Percentiles rank a stretch among this genome's conserved stretches.
phyloP scores from a whole-genome alignment of 257 asterid species.

The Nyctanthes arbortristis region DNA sequence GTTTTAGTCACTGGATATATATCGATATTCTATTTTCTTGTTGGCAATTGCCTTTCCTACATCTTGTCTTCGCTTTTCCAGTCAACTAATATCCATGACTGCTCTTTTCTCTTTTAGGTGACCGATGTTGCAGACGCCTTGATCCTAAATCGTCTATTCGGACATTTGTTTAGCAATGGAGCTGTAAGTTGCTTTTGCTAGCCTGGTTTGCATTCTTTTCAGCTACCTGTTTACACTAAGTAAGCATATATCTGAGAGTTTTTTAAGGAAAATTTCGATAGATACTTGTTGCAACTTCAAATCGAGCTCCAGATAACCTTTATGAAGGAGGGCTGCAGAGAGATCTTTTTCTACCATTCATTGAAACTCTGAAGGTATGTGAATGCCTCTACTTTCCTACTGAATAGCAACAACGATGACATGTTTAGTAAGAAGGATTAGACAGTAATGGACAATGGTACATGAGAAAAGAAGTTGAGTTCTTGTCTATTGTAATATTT shows the following conservation, averaged over 20 bases:
- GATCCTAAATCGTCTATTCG: constrained; percentile 79
- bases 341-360: constrained; percentile 90
- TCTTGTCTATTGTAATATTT: background rate
- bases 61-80: background rate
- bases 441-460: background rate
- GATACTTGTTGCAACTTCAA: constrained; percentile 94
- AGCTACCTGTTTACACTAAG: constrained; percentile 8
- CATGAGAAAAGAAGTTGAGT: background rate
- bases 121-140: constrained; percentile 93
- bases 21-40: background rate
- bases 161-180: constrained; percentile 75
- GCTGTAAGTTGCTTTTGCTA: constrained; percentile 52
- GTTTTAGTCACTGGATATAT: background rate
- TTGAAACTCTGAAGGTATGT: constrained; percentile 76
- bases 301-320: constrained; percentile 94
- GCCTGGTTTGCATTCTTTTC: background rate
- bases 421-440: background rate
- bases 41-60: constrained; percentile 9
- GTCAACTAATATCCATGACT: background rate
- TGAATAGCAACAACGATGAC: background rate
- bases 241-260: constrained; percentile 5
- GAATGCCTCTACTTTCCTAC: background rate
- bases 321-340: constrained; percentile 92
- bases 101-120: constrained; percentile 47
- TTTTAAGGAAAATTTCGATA: constrained; percentile 22